These are phyloP conservation scores for Apium graveolens DNA, from an alignment of 129 eudicot species.

Conservation along the genomic window DNA sequence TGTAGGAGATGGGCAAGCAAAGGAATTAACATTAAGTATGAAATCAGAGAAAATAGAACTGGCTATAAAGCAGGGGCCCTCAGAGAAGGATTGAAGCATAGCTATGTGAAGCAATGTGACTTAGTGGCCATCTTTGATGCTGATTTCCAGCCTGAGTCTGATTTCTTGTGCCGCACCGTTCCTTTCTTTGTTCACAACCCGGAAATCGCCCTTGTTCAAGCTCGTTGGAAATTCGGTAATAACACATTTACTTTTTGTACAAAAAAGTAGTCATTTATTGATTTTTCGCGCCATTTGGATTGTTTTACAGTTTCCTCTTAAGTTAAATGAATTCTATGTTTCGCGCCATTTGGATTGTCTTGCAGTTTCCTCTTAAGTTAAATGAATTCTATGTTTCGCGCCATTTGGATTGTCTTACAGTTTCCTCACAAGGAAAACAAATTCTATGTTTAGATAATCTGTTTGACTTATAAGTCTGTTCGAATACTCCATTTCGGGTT, in stretches of 20 bases:
- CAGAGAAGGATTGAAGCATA: constrained; percentile 68
- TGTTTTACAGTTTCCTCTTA: neutral
- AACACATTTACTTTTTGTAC: neutral
- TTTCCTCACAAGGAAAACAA: neutral
- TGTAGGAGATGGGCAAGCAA: constrained; percentile 85
- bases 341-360: too few species aligned
- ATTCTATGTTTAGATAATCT: neutral
- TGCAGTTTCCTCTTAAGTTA: too few species aligned
- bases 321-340: too few species aligned
- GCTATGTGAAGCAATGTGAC: constrained; percentile 72
- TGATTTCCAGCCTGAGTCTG: constrained; percentile 82
- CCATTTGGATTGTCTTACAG: neutral
- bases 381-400: too few species aligned
- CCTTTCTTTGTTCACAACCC: constrained; percentile 86
- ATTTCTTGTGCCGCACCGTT: constrained; percentile 63
- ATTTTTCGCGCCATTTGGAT: neutral
- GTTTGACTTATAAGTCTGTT: neutral
- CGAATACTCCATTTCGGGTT: neutral
- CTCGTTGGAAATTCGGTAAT: constrained; percentile 94
- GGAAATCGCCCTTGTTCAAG: constrained; percentile 80
- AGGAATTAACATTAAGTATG: constrained; percentile 79
- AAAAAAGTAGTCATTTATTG: neutral
- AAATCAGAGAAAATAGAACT: constrained; percentile 64
- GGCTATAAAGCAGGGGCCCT: constrained; percentile 94
- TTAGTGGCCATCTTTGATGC: constrained; percentile 90